Evolutionary conservation across 257 asterid species (phyloP).

Genomic region (Capsicum rhomboideum): DNA sequence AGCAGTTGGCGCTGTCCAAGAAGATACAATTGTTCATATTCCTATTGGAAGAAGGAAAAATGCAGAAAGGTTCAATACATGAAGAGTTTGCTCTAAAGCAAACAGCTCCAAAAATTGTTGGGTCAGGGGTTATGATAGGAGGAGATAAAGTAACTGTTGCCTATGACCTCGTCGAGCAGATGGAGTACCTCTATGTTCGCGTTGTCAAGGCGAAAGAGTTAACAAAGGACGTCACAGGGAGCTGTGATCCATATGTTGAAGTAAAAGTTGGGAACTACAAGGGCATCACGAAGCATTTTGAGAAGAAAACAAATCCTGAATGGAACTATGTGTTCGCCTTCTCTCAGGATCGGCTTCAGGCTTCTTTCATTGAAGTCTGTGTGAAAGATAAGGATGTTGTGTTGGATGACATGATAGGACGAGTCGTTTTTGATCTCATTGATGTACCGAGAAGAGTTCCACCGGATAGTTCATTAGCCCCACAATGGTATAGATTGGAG

Average conservation of each 20-base stretch:
- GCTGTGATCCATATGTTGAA: slow-evolving; percentile 76
- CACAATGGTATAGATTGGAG: slow-evolving; percentile 72
- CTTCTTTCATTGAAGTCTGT: slow-evolving; percentile 48
- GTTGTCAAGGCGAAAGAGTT: slow-evolving; percentile 67
- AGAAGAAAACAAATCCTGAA: slow-evolving; percentile 54
- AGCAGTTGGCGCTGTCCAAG: not conserved
- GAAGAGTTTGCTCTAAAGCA: slow-evolving; percentile 73
- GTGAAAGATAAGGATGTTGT: slow-evolving; percentile 68
- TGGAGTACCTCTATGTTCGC: slow-evolving; percentile 75
- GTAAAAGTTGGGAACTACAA: slow-evolving; percentile 75
- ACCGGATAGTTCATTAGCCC: slow-evolving; percentile 78
- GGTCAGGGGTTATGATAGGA: slow-evolving; percentile 54
- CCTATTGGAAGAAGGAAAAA: slow-evolving; percentile 13
- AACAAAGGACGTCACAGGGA: slow-evolving; percentile 47
- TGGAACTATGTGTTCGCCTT: slow-evolving; percentile 82
- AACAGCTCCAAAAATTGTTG: slow-evolving; percentile 70
- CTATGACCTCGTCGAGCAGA: slow-evolving; percentile 84
- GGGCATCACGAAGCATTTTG: slow-evolving; percentile 68
- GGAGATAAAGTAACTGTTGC: slow-evolving; percentile 60
- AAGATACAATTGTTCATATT: not conserved
- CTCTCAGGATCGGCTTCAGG: slow-evolving; percentile 66
- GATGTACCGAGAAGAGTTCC: slow-evolving; percentile 68
- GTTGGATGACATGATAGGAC: slow-evolving; percentile 58
- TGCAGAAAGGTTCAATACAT: slow-evolving; percentile 30
- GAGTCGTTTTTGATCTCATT: slow-evolving; percentile 32